A percentile compares a stretch with the other conserved stretches of the same genome.
These are phyloP conservation scores for Cajanus cajan DNA, from an alignment of 306 rosid species.

Conservation along the genomic window DNA sequence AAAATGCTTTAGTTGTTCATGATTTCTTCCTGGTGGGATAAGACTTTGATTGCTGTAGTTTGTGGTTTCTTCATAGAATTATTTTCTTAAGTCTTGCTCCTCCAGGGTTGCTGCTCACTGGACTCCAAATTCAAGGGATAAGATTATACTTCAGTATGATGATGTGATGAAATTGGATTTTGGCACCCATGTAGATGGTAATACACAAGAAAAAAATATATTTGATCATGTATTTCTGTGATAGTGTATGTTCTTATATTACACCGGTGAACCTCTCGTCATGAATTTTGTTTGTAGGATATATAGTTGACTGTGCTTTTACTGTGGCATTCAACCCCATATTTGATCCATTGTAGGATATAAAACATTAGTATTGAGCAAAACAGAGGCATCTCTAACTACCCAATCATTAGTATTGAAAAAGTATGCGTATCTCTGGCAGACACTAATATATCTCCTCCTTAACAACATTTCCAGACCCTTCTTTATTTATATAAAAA, in stretches of 20 bases:
- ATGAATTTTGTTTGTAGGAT: slow-evolving; percentile 52
- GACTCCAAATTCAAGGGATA: slow-evolving; percentile 96
- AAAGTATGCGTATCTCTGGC: slow-evolving; percentile 33
- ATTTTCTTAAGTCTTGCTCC: slow-evolving; percentile 16
- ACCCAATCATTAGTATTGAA: slow-evolving; percentile 56
- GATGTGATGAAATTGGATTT: slow-evolving; percentile 98
- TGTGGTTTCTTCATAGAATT: background rate
- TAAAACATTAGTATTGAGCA: slow-evolving; percentile 56
- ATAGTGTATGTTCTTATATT: slow-evolving; percentile 2
- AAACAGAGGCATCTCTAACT: slow-evolving; percentile 62
- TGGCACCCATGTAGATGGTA: slow-evolving; percentile 97
- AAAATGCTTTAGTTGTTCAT: too few relatives aligned
- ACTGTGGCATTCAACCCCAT: slow-evolving; percentile 96
- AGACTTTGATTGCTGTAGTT: too few relatives aligned
- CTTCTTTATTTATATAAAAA: too few relatives aligned
- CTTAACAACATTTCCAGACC: too few relatives aligned
- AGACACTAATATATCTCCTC: background rate
- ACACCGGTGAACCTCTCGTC: slow-evolving; percentile 8
- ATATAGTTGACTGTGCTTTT: slow-evolving; percentile 90
- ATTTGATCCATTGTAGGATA: slow-evolving; percentile 90
- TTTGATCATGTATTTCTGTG: background rate
- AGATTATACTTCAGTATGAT: slow-evolving; percentile 87
- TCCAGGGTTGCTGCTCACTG: slow-evolving; percentile 98
- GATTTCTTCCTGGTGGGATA: too few relatives aligned
- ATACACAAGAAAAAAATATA: background rate